Base-by-base conservation (phyloP, 148 eudicot species). In the Chenopodium album region DNA sequence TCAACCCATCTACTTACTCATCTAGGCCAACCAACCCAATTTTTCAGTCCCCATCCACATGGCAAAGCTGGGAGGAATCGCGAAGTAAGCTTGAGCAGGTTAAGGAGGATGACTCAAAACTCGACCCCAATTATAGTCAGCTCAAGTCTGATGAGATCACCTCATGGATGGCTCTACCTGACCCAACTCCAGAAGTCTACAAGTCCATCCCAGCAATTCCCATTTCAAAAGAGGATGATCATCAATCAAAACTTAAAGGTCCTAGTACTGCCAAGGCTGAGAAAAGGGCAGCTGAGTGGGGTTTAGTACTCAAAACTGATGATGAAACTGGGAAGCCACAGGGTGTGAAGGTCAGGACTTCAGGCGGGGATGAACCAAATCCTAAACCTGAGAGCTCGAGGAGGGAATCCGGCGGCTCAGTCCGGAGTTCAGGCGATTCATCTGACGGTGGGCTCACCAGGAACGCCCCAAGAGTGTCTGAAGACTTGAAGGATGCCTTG, bases 261-360 rank as follows among this genome's bases (percentile, higher is more conserved):
- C 13, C 87, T 28, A 71, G 52, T 41, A 70, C 76, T 46, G 86
- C 48, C 23, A 78, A 79, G 72, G 99, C 93, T 13, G 99, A 87
- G 31, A 86, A 91, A 73, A 89, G 99, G 82, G 99, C 99, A 46
- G 98, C 99, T 19, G 99, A 94, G 89, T 96, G 99, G 99, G 99
- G 99, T 1, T 68, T 96, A 60, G 95, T 92, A 28, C 85, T 96
- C 52, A 86, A 91, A 85, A 96, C 98, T 9, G 94, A 96, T 62
- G 77, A 74, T 47, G 93, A 96, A 80, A 96, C 99, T 5, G 99
- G 99, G 26, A 91, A 88, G 80, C 87, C 82, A 1, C 94, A 93
- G 66, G 99, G 97, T 23, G 98, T 95, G 31, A 84, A 87, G 77
- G 95, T 83, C 13, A 84, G 99, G 59, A 92, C 88, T 37, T 92